A percentile compares a stretch with the other conserved stretches of the same genome.
Conservation (phyloP, 768 basidiomycete genomes). For the Ramaria rubella region DNA sequence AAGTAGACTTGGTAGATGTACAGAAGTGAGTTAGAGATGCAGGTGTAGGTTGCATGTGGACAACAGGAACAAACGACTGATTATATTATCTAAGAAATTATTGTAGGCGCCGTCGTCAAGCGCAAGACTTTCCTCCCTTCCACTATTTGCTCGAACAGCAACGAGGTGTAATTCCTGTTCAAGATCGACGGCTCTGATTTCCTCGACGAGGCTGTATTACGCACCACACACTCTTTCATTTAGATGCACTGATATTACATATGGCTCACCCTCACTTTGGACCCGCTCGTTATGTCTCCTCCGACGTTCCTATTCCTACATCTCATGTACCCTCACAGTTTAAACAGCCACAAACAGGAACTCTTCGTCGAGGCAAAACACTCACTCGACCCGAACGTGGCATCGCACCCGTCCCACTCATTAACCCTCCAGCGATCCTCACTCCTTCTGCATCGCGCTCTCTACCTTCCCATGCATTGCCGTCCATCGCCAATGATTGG, state of each 20-base stretch:
- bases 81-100: no score
- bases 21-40: no score
- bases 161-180: background rate
- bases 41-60: no score
- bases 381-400: slow-evolving; percentile 93
- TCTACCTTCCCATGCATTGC: slow-evolving; percentile 32
- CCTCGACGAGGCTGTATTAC: background rate
- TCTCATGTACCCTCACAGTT: slow-evolving; percentile 38
- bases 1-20: no score
- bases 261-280: slow-evolving; percentile 11
- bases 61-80: no score
- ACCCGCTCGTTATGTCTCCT: slow-evolving; percentile 20
- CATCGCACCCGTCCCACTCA: slow-evolving; percentile 90
- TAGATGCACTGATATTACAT: slow-evolving; percentile 8
- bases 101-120: no score
- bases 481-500: slow-evolving; percentile 19
- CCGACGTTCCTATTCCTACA: slow-evolving; percentile 67
- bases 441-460: slow-evolving; percentile 33
- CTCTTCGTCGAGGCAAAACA: slow-evolving; percentile 86
- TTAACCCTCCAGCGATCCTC: slow-evolving; percentile 64
- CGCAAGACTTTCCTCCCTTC: no score
- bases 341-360: slow-evolving; percentile 42
- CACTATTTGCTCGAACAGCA: no score
- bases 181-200: background rate
- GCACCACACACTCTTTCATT: background rate